phyloP scores from a whole-genome alignment of 1,284 basidiomycete genomes.

The Irpex rosettiformis region DNA sequence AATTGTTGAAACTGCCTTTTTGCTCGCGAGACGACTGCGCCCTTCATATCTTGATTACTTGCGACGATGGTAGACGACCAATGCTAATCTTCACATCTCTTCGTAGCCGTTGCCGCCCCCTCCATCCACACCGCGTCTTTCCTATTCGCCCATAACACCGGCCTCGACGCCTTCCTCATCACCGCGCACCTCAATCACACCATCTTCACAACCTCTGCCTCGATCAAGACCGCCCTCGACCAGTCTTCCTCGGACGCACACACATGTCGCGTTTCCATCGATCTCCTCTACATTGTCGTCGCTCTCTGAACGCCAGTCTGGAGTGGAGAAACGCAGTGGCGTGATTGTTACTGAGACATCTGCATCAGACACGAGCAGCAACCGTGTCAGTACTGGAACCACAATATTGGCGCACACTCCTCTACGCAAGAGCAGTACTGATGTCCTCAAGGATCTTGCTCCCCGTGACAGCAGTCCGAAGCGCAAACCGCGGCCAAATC shows the following conservation, averaged over 20 bases:
- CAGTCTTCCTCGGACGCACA: conserved; percentile 8
- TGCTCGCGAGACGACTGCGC: not conserved
- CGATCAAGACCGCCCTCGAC: conserved; percentile 10
- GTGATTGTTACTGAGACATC: conserved; percentile 20
- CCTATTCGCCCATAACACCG: conserved; percentile 5
- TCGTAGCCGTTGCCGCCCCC: conserved; percentile 15
- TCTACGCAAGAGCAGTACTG: conserved; percentile 12
- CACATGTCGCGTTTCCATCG: conserved; percentile 28
- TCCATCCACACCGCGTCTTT: conserved; percentile 13
- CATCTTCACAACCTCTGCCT: conserved; percentile 7
- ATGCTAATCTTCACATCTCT: conserved; percentile 5
- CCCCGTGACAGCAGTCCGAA: conserved; percentile 13
- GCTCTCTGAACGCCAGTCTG: conserved; percentile 26
- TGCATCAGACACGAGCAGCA: not conserved
- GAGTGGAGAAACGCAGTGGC: conserved; percentile 24
- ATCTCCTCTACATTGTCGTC: conserved; percentile 30
- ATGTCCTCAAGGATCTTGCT: conserved; percentile 4
- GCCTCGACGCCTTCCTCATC: conserved; percentile 16
- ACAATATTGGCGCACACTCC: conserved; percentile 13
- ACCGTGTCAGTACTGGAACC: conserved; percentile 8
- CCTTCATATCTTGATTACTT: not conserved
- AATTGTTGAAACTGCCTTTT: too few relatives aligned
- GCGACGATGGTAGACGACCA: not conserved
- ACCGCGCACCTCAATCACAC: conserved; percentile 12
- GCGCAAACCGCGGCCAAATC: conserved; percentile 21